Evolutionary conservation across 768 basidiomycete species (phyloP).

Genomic region (Sarcomyxa edulis): DNA sequence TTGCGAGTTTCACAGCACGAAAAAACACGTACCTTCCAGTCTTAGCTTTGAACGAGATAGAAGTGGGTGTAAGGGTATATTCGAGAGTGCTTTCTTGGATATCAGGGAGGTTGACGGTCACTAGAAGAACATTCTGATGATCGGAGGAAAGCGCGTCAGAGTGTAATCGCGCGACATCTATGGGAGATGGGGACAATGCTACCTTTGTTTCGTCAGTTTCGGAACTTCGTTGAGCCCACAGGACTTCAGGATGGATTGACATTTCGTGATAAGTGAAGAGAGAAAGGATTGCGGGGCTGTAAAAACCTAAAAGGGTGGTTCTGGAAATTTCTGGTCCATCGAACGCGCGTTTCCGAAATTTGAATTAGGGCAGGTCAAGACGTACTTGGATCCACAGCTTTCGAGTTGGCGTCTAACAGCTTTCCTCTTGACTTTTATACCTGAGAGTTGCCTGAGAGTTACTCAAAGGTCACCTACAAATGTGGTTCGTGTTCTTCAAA

Average conservation of each 20-base stretch:
- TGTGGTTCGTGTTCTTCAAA: background rate
- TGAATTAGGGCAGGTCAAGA: background rate
- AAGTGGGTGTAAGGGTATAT: constrained; percentile 52
- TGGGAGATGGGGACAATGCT: constrained; percentile 12
- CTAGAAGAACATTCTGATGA: constrained; percentile 76
- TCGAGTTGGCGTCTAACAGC: no score
- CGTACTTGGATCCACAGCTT: no score
- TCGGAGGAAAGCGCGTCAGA: constrained; percentile 13
- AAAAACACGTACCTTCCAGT: constrained; percentile 50
- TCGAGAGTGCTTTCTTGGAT: constrained; percentile 54
- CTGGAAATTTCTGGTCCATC: constrained; percentile 41
- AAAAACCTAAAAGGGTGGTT: constrained; percentile 9
- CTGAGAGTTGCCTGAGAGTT: no score
- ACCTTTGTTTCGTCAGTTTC: constrained; percentile 64
- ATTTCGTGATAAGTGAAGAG: constrained; percentile 19
- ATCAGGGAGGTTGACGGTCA: constrained; percentile 82
- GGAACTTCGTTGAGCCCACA: constrained; percentile 94
- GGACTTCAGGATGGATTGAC: constrained; percentile 75
- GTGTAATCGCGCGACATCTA: constrained; percentile 10
- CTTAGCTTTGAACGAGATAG: constrained; percentile 59
- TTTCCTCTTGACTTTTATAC: no score
- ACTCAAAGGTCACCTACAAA: no score
- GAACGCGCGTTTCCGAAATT: constrained; percentile 7
- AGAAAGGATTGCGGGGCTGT: constrained; percentile 2
- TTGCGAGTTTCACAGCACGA: constrained; percentile 1